A percentile compares a stretch with the other conserved stretches of the same genome.
Conservation (phyloP, 768 basidiomycete genomes). For the Tephrocybe sp. region DNA sequence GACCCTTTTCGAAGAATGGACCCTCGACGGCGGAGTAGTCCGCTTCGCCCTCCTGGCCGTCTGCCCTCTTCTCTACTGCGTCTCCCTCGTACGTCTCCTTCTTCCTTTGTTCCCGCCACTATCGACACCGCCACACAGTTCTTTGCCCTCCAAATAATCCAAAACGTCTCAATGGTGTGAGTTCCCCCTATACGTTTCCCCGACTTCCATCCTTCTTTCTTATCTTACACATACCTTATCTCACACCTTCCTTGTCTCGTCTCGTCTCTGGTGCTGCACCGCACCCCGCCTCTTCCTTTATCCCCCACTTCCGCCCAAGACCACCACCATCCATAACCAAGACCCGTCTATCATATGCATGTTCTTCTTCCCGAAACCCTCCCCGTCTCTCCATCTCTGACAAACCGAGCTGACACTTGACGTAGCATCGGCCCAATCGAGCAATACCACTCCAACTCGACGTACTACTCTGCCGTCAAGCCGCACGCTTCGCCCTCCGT, state of each 20-base stretch:
- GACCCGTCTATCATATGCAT: too few relatives aligned
- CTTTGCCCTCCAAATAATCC: slow-evolving; percentile 71
- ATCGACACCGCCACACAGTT: slow-evolving; percentile 50
- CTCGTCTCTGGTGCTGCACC: not conserved
- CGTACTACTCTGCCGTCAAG: slow-evolving; percentile 72
- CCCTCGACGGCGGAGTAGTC: slow-evolving; percentile 56
- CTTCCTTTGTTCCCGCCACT: slow-evolving; percentile 17
- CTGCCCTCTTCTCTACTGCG: slow-evolving; percentile 69
- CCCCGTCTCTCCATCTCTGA: not conserved
- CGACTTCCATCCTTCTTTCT: slow-evolving; percentile 25
- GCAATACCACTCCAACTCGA: slow-evolving; percentile 75
- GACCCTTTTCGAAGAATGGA: slow-evolving; percentile 63
- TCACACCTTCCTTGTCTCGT: not conserved
- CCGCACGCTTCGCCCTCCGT: slow-evolving; percentile 47
- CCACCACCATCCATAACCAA: too few relatives aligned
- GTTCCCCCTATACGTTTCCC: too few relatives aligned
- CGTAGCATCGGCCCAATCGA: slow-evolving; percentile 73
- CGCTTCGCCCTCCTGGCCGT: slow-evolving; percentile 67
- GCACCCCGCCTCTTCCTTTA: not conserved
- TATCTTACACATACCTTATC: not conserved
- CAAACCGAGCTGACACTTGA: not conserved
- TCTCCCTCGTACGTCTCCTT: slow-evolving; percentile 53
- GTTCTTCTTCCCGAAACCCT: not conserved
- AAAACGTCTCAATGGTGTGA: slow-evolving; percentile 67
- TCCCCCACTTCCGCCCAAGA: too few relatives aligned